Evolutionary conservation across 345 rosid genomes (phyloP).

Genomic region (Atalantia buxifolia): DNA sequence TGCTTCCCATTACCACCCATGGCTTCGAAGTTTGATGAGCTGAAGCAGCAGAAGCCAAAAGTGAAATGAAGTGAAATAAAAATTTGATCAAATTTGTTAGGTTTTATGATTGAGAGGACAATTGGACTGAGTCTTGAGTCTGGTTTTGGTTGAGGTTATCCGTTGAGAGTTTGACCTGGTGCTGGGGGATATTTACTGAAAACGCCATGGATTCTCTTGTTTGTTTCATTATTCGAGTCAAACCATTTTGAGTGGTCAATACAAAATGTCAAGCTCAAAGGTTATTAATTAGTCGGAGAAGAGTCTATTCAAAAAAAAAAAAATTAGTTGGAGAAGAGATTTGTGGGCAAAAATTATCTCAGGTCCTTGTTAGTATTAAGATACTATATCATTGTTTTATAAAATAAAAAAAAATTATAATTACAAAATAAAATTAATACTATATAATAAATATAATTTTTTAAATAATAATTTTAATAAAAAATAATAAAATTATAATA

Average conservation of each 20-base stretch:
- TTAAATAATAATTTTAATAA: too few species aligned
- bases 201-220: not conserved
- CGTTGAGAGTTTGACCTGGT: not conserved
- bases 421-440: too few species aligned
- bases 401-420: too few species aligned
- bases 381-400: too few species aligned
- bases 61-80: not conserved
- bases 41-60: not conserved
- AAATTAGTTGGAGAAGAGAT: too few species aligned
- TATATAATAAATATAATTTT: too few species aligned
- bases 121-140: constrained; percentile 7
- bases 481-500: too few species aligned
- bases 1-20: constrained; percentile 67
- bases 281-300: too few species aligned
- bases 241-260: not conserved
- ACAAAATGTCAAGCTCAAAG: not conserved
- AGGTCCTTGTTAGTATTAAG: too few species aligned
- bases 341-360: not conserved
- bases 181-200: not conserved
- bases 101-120: too few species aligned
- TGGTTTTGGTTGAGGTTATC: not conserved
- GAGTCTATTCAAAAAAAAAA: too few species aligned
- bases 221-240: not conserved
- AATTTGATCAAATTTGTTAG: not conserved
- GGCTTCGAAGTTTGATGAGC: not conserved